Conservation (phyloP, 1,139 yeast species). For the Kodamaea anthophila region DNA sequence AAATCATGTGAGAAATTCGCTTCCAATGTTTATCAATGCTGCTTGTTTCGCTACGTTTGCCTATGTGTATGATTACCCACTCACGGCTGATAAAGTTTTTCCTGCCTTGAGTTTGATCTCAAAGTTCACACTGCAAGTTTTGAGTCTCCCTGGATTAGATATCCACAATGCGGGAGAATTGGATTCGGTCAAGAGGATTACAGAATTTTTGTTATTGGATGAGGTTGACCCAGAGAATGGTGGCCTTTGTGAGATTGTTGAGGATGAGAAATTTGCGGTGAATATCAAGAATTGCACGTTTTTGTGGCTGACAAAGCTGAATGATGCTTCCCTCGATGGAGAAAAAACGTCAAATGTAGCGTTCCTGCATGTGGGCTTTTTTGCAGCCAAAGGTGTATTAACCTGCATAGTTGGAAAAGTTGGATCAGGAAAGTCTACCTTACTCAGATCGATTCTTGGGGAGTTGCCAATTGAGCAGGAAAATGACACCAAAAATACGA, state of each 20-base stretch:
- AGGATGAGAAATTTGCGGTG: conserved; percentile 8
- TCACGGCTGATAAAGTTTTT: conserved; percentile 34
- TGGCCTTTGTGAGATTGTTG: conserved; percentile 13
- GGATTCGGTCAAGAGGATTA: conserved; percentile 30
- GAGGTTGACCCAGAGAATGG: conserved; percentile 20
- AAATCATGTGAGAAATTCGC: conserved; percentile 31
- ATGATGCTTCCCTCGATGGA: neutral
- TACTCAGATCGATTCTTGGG: conserved; percentile 20
- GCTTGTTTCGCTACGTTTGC: conserved; percentile 27
- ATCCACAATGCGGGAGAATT: conserved; percentile 25
- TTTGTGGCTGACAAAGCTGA: conserved; percentile 9
- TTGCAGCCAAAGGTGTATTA: conserved; percentile 20
- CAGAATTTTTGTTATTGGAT: conserved; percentile 26
- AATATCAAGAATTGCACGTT: conserved; percentile 11
- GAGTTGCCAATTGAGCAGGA: conserved; percentile 14
- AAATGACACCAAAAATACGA: neutral
- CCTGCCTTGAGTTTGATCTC: conserved; percentile 36
- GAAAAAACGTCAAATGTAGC: neutral
- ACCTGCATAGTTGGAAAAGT: conserved; percentile 26
- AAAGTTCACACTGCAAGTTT: conserved; percentile 30
- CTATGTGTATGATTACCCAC: conserved; percentile 17
- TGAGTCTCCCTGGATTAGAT: conserved; percentile 27
- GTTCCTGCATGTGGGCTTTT: conserved; percentile 12
- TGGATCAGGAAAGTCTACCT: conserved; percentile 25
- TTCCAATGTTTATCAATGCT: conserved; percentile 33